Conservation (phyloP, 2,329 filamentous ascomycete genomes). For the Xylaria sp. region DNA sequence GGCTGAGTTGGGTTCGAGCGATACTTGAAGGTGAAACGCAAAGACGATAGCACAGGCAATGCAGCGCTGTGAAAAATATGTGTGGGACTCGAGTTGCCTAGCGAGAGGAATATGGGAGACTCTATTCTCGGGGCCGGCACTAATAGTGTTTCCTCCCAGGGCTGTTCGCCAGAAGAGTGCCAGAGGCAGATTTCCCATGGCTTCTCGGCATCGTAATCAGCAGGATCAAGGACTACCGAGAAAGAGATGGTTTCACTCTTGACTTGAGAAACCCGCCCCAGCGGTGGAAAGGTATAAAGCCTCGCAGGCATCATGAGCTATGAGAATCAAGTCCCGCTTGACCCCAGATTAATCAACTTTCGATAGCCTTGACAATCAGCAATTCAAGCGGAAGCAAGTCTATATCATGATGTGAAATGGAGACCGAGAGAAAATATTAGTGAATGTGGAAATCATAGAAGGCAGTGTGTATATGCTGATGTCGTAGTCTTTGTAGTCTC, state of each 20-base stretch:
- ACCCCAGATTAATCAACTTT: not conserved
- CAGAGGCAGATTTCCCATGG: constrained; percentile 81
- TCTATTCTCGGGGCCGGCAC: constrained; percentile 41
- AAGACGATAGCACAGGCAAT: constrained; percentile 59
- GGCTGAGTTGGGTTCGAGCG: constrained; percentile 61
- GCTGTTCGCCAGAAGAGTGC: constrained; percentile 69
- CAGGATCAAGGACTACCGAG: constrained; percentile 76
- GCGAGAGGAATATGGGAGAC: constrained; percentile 64
- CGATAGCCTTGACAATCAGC: not conserved
- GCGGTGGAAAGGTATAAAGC: constrained; percentile 71
- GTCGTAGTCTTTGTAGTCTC: not conserved
- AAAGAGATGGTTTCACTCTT: constrained; percentile 64
- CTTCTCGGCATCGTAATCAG: constrained; percentile 62
- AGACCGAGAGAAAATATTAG: not conserved
- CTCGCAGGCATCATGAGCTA: constrained; percentile 49
- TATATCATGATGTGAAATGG: not conserved
- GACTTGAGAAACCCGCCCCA: constrained; percentile 78
- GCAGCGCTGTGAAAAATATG: constrained; percentile 66
- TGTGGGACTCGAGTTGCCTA: constrained; percentile 49
- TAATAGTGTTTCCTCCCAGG: constrained; percentile 65
- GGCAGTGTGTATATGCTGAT: not conserved
- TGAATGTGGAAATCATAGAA: not conserved
- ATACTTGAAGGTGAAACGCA: constrained; percentile 79
- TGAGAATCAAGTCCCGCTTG: not conserved
- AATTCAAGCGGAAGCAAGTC: not conserved